Evolutionary conservation across 2,329 filamentous ascomycete species (phyloP), one percentile per base, ranked within the genome.

Genomic region (Clarireedia sp.): DNA sequence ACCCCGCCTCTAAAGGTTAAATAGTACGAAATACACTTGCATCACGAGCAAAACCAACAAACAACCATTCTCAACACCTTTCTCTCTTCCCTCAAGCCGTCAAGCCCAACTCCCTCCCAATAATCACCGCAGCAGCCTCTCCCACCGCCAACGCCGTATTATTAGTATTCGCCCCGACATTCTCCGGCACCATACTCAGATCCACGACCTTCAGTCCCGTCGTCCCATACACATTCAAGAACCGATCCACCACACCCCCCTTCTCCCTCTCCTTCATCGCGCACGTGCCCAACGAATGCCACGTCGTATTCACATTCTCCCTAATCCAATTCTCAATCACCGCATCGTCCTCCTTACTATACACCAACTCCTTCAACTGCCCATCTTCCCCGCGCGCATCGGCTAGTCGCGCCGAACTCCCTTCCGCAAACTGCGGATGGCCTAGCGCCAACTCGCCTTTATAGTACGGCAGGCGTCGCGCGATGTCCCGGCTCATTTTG

Each of bases 401-500:
- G 3, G 7, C 16, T 3, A 68, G 62, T 0, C 69, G 69, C 0
- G 75, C 77, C 12, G 70, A 66, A 0, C 74, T 77, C 0, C 63
- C 68, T 0, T 68, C 57, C 0, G 72, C 63, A 62, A 79, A 80
- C 12, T 66, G 63, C 1, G 78, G 78, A 54, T 77, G 74, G 0
- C 71, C 67, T 5, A 66, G 59, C 3, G 70, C 66, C 2, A 75
- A 38, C 62, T 79, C 73, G 63, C 80, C 72, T 55, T 72, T 62
- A 68, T 77, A 83, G 56, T 74, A 71, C 2, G 73, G 67, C 63
- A 80, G 78, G 14, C 81, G 77, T 2, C 82, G 77, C 21, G 75
- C 71, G 52, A 85, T 76, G 66, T 85, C 82, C 2, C 84, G 79
- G n/a, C 75, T 73, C 62, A 78, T 79, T 68, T 87, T 87, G 71